phyloP scores from a whole-genome alignment of 495 filamentous ascomycete genomes.

The Penicillium cataractarum region DNA sequence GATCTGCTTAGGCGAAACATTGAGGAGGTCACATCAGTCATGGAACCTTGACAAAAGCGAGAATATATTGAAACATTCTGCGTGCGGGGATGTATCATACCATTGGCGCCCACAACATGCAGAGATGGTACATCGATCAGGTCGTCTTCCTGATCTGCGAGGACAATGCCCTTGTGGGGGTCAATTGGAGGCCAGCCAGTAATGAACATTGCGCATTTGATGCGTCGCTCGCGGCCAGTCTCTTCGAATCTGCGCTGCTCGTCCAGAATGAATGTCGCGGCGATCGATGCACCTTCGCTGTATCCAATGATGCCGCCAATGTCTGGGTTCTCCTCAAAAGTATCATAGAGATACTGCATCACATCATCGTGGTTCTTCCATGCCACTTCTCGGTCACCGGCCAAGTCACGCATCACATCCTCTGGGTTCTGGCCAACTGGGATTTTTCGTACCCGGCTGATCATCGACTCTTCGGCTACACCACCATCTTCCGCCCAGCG shows the following conservation, averaged over 20 bases:
- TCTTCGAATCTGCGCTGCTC: conserved; percentile 42
- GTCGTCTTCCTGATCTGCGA: conserved; percentile 52
- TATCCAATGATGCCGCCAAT: conserved; percentile 59
- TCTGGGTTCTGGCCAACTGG: conserved; percentile 51
- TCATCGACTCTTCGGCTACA: conserved; percentile 48
- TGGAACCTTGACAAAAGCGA: not conserved
- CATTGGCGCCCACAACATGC: conserved; percentile 59
- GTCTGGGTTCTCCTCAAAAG: conserved; percentile 29
- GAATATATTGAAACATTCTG: not conserved
- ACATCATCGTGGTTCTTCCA: conserved; percentile 31
- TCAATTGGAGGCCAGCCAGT: conserved; percentile 58
- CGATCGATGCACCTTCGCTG: conserved; percentile 63
- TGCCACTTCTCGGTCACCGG: conserved; percentile 22
- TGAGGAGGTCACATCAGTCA: not conserved
- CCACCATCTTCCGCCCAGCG: conserved; percentile 53
- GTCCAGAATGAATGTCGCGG: conserved; percentile 54
- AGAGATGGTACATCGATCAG: conserved; percentile 54
- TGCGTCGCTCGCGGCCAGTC: conserved; percentile 42
- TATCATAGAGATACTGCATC: conserved; percentile 34
- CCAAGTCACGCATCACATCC: conserved; percentile 50
- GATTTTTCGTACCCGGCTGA: conserved; percentile 53
- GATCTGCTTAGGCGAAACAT: conserved; percentile 38
- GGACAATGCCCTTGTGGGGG: conserved; percentile 43
- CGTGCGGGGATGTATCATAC: conserved; percentile 46
- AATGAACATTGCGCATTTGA: conserved; percentile 61